Percentiles rank a stretch among this genome's conserved stretches.
Conservation (phyloP, 2,329 filamentous ascomycete genomes). For the Colletotrichum tabaci region DNA sequence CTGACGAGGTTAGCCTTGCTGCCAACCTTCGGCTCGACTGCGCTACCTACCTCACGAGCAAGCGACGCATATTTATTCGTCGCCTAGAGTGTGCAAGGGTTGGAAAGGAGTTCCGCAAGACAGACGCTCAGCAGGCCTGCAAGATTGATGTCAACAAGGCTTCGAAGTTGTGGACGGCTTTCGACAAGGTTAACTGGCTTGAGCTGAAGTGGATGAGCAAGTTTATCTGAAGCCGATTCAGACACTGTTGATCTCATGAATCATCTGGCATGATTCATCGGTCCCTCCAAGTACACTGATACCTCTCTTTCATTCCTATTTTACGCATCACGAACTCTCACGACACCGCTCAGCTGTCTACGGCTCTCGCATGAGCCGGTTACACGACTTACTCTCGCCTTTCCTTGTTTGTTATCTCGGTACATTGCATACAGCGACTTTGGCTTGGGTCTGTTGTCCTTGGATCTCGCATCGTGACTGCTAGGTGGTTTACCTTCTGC, state of each 20-base stretch:
- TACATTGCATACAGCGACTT: constrained; percentile 35
- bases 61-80: constrained; percentile 89
- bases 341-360: constrained; percentile 1
- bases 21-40: constrained; percentile 86
- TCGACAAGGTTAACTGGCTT: constrained; percentile 89
- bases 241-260: constrained; percentile 8
- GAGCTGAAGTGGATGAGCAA: constrained; percentile 63
- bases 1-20: constrained; percentile 83
- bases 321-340: background rate
- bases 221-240: constrained; percentile 48
- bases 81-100: constrained; percentile 77
- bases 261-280: constrained; percentile 46
- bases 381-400: background rate
- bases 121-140: constrained; percentile 95
- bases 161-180: constrained; percentile 91
- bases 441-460: constrained; percentile 17
- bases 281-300: background rate
- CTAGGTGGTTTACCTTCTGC: background rate
- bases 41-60: constrained; percentile 91
- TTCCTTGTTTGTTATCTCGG: constrained; percentile 4
- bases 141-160: constrained; percentile 99
- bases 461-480: background rate
- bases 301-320: background rate
- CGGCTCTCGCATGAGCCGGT: background rate
- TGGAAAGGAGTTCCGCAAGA: constrained; percentile 92